Evolutionary conservation across 2,329 filamentous ascomycete species (phyloP), one percentile per base, ranked within the genome.

Genomic region (Cadophora sp.): DNA sequence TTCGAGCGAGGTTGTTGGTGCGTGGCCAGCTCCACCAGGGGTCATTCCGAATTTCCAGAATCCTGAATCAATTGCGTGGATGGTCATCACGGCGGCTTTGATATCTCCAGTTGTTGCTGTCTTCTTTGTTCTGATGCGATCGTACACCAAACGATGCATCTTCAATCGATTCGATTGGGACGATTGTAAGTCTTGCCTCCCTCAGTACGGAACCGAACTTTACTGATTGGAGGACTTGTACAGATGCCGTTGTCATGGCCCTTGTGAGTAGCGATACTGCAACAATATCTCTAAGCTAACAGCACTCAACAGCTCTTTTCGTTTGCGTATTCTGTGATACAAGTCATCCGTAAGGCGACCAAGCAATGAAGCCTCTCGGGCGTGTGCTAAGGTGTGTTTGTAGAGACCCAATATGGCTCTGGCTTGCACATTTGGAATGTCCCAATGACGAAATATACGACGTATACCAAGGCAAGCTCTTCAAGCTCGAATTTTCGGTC

Each of bases 31-130:
- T 24, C 65, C 59, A 22, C 59, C 58, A 2, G 65, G 59, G 2
- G 65, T 66, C 1, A 62, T 48, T 43, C 27, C 65, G 34, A 66
- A 66, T 12, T 66, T 66, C 24, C 14, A 55, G 7, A 55, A 62
- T 50, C 65, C 65, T 8, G 29, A 59, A 14, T 62, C 46, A 11
- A 66, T 66, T 56, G 46, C 58, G 12, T 61, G 65, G 58, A 59
- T 46, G 48, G 58, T 66, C 4, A 46, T 31, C 11, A 48, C 59
- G 4, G 34, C 53, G 4, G 29, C 48, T 31, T 26, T 62, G 43
- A 24, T 60, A 27, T 66, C 62, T 26, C 61, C 37, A 11, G n/a
- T 24, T 12, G 58, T 40, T n/a, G 48, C 65, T 31, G 55, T 60
- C n/a, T 12, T 66, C 12, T 66, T 66, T 40, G 65, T 66, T 29